These are phyloP conservation scores for Theobroma grandiflorum DNA, from an alignment of 441 rosid species.

Conservation along the genomic window DNA sequence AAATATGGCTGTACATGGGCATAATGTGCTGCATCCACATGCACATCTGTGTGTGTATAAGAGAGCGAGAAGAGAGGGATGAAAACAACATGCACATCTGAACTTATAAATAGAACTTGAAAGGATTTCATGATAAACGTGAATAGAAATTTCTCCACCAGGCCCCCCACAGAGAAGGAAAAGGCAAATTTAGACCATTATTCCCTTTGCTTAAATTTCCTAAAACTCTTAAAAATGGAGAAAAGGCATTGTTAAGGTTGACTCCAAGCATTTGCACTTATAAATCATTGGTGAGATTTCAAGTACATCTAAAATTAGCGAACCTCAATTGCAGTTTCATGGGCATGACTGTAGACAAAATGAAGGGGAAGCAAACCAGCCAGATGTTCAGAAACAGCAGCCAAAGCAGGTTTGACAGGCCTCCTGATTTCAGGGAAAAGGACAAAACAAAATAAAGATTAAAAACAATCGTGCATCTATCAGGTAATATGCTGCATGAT, in stretches of 20 bases:
- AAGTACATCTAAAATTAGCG: slow-evolving; percentile 23
- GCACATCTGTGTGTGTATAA: neutral
- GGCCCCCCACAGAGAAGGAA: neutral
- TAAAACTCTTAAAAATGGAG: neutral
- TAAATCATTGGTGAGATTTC: neutral
- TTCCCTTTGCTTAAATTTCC: neutral
- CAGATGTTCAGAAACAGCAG: slow-evolving; percentile 93
- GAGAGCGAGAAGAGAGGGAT: neutral
- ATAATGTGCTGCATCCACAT: neutral
- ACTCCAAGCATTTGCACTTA: slow-evolving; percentile 1
- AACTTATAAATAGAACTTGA: neutral
- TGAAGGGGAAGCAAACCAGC: slow-evolving; percentile 99
- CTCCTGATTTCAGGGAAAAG: slow-evolving; percentile 54
- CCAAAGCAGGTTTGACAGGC: slow-evolving; percentile 91
- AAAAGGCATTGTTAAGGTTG: neutral
- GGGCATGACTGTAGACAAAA: slow-evolving; percentile 96
- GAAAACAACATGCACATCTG: neutral
- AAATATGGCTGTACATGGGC: neutral
- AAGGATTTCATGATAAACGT: neutral
- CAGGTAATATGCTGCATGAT: neutral
- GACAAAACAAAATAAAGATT: neutral
- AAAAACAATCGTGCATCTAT: neutral
- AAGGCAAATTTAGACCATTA: slow-evolving; percentile 3
- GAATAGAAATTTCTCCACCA: neutral
- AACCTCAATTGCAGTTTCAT: slow-evolving; percentile 98